A percentile compares a stretch with the other conserved stretches of the same genome.
These are phyloP conservation scores for Mucor circinelloides DNA, from an alignment of 371 early-diverging fungal species.

Conservation along the genomic window DNA sequence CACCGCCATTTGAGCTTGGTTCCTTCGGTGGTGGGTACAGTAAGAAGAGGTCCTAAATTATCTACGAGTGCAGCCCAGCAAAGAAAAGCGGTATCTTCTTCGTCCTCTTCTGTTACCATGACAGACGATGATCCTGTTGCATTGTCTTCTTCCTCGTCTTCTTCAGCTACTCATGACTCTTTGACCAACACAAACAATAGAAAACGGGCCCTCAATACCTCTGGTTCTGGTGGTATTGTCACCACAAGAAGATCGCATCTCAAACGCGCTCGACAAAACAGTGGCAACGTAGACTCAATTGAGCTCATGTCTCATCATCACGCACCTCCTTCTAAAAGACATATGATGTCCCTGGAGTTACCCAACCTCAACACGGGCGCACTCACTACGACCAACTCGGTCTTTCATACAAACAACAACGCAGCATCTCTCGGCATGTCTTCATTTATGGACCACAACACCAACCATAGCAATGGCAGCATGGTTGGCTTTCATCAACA, in stretches of 20 bases:
- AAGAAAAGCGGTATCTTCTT: neutral
- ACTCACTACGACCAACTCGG: neutral
- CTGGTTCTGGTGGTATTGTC: neutral
- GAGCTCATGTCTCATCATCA: neutral
- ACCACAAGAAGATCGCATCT: neutral
- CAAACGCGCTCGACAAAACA: neutral
- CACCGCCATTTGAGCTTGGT: slow-evolving; percentile 49
- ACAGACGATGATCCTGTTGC: neutral
- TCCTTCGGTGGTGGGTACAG: slow-evolving; percentile 26
- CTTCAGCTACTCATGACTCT: neutral
- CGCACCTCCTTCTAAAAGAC: neutral
- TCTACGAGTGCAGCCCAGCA: neutral
- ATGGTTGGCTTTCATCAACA: neutral
- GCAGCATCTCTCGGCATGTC: neutral
- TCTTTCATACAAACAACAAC: neutral
- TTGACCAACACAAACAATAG: neutral
- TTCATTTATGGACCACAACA: neutral
- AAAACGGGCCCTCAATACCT: neutral
- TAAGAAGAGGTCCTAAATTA: slow-evolving; percentile 22
- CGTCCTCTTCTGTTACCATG: neutral
- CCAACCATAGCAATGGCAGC: neutral
- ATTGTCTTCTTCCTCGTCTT: neutral
- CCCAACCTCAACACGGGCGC: neutral
- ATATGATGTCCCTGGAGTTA: neutral
- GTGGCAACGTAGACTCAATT: neutral